Evolutionary conservation across 257 asterid genomes (phyloP), one percentile per base, ranked within the genome.

Genomic region (Coffea eugenioides): DNA sequence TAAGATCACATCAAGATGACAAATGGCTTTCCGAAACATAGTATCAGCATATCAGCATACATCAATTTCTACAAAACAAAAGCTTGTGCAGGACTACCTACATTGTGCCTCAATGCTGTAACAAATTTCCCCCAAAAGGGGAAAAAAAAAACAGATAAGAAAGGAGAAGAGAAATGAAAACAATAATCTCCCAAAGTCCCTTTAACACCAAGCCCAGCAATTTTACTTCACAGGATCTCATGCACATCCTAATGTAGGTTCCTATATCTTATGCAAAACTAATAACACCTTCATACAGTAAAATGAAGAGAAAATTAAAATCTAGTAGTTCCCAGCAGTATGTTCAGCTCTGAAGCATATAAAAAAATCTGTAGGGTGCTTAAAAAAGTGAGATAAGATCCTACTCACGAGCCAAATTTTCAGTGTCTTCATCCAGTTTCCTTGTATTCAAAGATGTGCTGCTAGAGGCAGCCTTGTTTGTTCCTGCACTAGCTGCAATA

Each of bases 381-480:
- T 56, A 56, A 4, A 52, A 52, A 52, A 43, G 45, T 25, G 39
- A 66, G 41, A 74, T 41, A 20, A 64, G 75, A 76, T 81, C 82
- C 69, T 66, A 92, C 98, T 92, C 72, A 95, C 99, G 99, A 49
- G 99, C 64, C 70, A 95, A 87, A 83, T 91, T 93, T 79, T 95
- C 99, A 0, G 99, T 91, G 67, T 95, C 99, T 74, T 95, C 99
- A 74, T 93, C 99, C 45, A 95, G 95, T 87, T 93, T 95, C 86
- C 97, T 87, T 73, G 99, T 95, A 80, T 95, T 95, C 81, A 95
- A 76, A 46, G 94, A 67, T 23, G 93, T 83, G 71, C 90, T 86
- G 82, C 97, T 92, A 23, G 92, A 88, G 57, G 99, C 97, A 83
- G 98, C 97, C 89, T 89, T 95, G 80, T 95, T 95, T 46, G 94